Evolutionary conservation across 495 filamentous ascomycete genomes (phyloP), one percentile per base, ranked within the genome.

Genomic region (Aspergillus hancockii): DNA sequence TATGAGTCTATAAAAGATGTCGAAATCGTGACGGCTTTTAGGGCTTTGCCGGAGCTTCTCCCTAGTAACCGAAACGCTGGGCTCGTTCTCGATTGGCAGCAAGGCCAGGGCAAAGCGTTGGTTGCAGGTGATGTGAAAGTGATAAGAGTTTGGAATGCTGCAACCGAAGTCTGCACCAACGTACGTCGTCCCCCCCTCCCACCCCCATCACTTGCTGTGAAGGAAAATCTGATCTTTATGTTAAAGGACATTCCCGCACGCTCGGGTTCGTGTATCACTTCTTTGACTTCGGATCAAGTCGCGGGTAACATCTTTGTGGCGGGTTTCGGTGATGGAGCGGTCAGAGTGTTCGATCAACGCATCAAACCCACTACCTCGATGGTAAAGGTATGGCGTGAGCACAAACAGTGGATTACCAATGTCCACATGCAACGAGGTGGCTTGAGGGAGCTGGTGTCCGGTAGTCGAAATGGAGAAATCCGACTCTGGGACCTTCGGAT

Each of bases 401-500:
- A 97, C 67, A 87, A 88, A 63, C 85, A 90, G 63, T 98, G 95
- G 94, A 88, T 99, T 66, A 90, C 88, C 61, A 93, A 91, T 60
- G 91, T 97, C 25, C 94, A 98, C 64, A 92, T 99, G 87, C 94
- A 99, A 71, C 90, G 94, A 36, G 94, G 94, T 57, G 94, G 94
- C 5, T 82, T 95, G 74, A 80, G 94, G 51, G 94, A 99, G 67
- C 80, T 99, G 14, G 79, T 98, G 31, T 90, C 86, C 13, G 94
- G 90, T 9, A 92, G 90, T 65, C 82, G 90, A 43, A 92, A 93
- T 63, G 94, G 94, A 51, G 93, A 95, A 69, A 88, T 99, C 61
- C 90, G 91, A 67, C 81, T 99, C 8, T 99, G 94, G 94, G 94
- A 99, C 77, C 91, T 99, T 50, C 84, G 93, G 41, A 88, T 89